Base-by-base conservation (phyloP, 768 basidiomycete species). In the Collybiopsis luxurians region DNA sequence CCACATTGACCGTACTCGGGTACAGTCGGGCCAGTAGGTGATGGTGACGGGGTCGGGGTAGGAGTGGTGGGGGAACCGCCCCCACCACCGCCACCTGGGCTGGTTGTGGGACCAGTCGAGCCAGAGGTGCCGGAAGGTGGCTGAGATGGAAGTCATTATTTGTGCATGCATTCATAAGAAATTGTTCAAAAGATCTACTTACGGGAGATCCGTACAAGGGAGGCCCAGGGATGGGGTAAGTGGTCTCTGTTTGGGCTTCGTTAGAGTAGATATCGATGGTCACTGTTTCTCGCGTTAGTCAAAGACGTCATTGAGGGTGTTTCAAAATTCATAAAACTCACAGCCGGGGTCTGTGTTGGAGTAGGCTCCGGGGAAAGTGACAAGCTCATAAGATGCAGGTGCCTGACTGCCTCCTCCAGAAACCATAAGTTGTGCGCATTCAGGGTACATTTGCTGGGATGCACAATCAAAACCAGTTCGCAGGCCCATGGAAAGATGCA, bases 381-480 rank as follows among this genome's bases (percentile, higher is more conserved):
- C 77, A 43, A 81, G 79, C 59, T 83, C 73, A 30, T 69, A 70
- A 21, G 71, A 54, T 2, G 74, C 73, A 1, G 78, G 78, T 1
- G 72, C 71, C 10, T 69, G 59, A 52, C 59, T 69, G 7, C 78
- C 78, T 28, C 77, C 75, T 28, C 72, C 73, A 23, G 73, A 74
- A 56, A 79, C 77, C 28, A 61, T 56, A 23, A 78, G 67, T 60
- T 79, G 78, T 13, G 78, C 78, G 52, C 78, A 78, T 63, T 86
- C 83, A 0, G 87, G 85, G 64, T 90, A 90, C 68, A 89, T 82
- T 78, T 90, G 84, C 68, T 83, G 9, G 34, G 2, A 34, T 2
- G 31, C 24, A 46, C 28, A 42, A 36, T 39, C 15, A 36, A 34
- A 34, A 13, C n/a, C n/a, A n/a, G n/a, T n/a, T n/a, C n/a, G 42